Evolutionary conservation across 148 eudicot genomes (phyloP), one percentile per base, ranked within the genome.

Genomic region (Chenopodium album): DNA sequence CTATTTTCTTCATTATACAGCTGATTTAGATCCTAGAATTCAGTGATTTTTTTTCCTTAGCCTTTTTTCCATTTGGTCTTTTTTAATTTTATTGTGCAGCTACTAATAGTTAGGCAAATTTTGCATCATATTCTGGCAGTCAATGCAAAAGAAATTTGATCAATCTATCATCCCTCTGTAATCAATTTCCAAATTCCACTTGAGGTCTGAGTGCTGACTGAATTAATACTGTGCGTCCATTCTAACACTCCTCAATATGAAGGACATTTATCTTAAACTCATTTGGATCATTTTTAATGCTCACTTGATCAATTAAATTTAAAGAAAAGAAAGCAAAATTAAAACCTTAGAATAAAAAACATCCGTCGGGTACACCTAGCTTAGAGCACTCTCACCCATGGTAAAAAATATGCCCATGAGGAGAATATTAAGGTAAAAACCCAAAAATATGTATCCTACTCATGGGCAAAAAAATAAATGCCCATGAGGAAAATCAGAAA

Each of bases 1-100:
- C 46, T 76, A 74, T 44, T 9, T 28, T 66, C 50, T 20, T 71
- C 26, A 9, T 7, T 62, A 81, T 32, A 75, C 16, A 63, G 78
- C 78, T 81, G 71, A 69, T 41, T 84, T 84, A 80, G 80, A 80
- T 75, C 74, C 78, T 77, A 31, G 63, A 52, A 34, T 79, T 56
- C 23, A 19, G 50, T 79, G 3, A 75, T 20, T 52, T 48, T 68
- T 80, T 17, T 78, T 68, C 47, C 5, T 34, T 34, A 34, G 37
- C 37, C 37, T 34, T 34, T 34, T 34, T 78, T 68, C 47, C 5
- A 70, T 26, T 14, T 60, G 66, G 52, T 48, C 29, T 22, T 50
- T 52, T 37, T 79, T 22, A 50, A 41, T 17, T 37, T 19, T 64
- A 62, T 72, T 84, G 86, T 84, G 86, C 84, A 84, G 86, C 50